These are phyloP conservation scores for Ambrosia artemisiifolia DNA, from an alignment of 129 eudicot genomes.

Conservation along the genomic window DNA sequence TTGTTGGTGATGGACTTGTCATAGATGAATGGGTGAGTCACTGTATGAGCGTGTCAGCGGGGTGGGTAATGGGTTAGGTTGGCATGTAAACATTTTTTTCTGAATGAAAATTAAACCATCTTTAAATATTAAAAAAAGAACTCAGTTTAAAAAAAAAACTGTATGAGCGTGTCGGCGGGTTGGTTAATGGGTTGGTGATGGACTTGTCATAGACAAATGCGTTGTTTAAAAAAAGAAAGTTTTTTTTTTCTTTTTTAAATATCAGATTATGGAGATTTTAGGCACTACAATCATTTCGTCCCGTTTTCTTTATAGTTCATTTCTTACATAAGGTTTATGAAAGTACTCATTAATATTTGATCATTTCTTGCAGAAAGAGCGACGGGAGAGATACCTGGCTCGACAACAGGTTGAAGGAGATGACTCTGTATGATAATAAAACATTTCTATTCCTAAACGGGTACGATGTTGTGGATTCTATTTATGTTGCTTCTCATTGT, in stretches of 20 bases:
- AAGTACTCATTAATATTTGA: neutral
- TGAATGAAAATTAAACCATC: too few species aligned
- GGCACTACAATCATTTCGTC: neutral
- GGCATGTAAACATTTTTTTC: neutral
- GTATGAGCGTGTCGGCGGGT: too few species aligned
- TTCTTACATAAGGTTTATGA: neutral
- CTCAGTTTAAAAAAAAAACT: too few species aligned
- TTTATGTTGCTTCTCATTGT: slow-evolving; percentile 17
- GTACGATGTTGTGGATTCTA: slow-evolving; percentile 1
- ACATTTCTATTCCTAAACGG: neutral
- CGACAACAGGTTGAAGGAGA: slow-evolving; percentile 87
- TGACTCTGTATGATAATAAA: slow-evolving; percentile 55
- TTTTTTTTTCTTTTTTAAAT: neutral
- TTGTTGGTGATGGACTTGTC: slow-evolving; percentile 85
- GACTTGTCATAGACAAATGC: too few species aligned
- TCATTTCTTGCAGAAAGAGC: slow-evolving; percentile 60
- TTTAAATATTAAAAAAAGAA: too few species aligned
- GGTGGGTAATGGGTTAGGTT: slow-evolving; percentile 4
- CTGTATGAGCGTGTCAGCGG: neutral
- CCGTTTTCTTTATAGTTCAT: too few species aligned
- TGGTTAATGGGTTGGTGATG: too few species aligned
- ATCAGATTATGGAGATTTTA: neutral
- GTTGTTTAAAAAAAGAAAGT: too few species aligned
- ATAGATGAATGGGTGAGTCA: slow-evolving; percentile 93
- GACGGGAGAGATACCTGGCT: slow-evolving; percentile 91